Base-by-base conservation (phyloP, 257 asterid genomes). In the Verbascum thapsus region DNA sequence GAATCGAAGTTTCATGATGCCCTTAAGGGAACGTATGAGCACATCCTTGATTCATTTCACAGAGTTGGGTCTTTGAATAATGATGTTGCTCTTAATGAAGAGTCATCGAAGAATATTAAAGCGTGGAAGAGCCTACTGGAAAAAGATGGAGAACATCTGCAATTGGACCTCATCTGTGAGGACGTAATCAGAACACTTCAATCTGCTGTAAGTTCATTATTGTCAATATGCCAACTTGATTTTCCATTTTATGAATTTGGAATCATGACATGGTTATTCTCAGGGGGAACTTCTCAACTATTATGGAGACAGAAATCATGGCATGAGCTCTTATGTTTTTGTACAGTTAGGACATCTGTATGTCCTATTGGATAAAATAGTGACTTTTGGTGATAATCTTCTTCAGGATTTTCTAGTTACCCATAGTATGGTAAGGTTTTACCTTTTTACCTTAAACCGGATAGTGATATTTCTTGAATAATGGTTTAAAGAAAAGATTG, bases 221-320 rank as follows among this genome's bases (percentile, higher is more conserved):
- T 42, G 13, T 74, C 20, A 37, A 7, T 23, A 26, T 30, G 63
- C 35, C 10, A 10, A 8, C 41, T 44, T 15, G 42, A 49, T 52
- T 48, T 78, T 59, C 37, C 26, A 34, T 57, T 57, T 58, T 12
- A 3, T 8, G 37, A n/a, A n/a, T n/a, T 64, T 43, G 50, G 34
- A 34, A 3, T 44, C 61, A 22, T 54, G 47, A 44, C 71, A 37
- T 50, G 32, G 26, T 26, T 26, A 26, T 26, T 12, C 51, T 57
- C 80, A 92, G 99, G 94, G 81, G 11, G 84, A 83, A 72, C 75
- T 85, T 58, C 68, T 89, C 75, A 73, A 74, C 77, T 62, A 45
- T 67, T 56, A 64, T 68, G 82, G 77, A 30, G 58, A 52, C 39
- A 42, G 64, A 54, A 73, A 64, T 61, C 61, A 76, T 38, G 30